Percentiles rank a stretch among this genome's conserved stretches.
These are phyloP conservation scores for Saccharomycopsis sp. DNA, from an alignment of 805 yeast species.

Conservation along the genomic window DNA sequence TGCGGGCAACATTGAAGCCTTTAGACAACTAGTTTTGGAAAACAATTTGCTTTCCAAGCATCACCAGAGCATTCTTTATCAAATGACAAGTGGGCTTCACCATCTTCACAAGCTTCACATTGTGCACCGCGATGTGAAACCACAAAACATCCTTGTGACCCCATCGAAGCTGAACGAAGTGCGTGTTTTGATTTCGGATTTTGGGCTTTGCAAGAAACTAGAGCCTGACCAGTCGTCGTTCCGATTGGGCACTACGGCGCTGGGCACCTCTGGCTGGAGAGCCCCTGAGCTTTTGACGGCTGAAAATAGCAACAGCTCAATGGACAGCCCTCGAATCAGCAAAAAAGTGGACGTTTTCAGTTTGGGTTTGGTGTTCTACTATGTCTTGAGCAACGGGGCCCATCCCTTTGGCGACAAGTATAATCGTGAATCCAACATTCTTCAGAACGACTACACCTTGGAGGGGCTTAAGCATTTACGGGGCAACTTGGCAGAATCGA, in stretches of 20 bases:
- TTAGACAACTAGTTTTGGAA: background rate
- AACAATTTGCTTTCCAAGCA: constrained; percentile 22
- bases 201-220: constrained; percentile 87
- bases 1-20: background rate
- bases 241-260: constrained; percentile 87
- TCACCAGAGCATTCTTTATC: constrained; percentile 51
- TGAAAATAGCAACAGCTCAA: constrained; percentile 25
- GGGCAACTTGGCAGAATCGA: constrained; percentile 43
- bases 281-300: constrained; percentile 79
- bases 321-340: constrained; percentile 14
- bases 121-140: constrained; percentile 80
- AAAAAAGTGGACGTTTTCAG: constrained; percentile 91
- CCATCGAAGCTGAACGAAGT: constrained; percentile 23
- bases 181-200: constrained; percentile 82
- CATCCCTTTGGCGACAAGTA: constrained; percentile 97
- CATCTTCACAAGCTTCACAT: constrained; percentile 84
- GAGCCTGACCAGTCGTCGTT: constrained; percentile 92
- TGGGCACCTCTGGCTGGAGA: constrained; percentile 98
- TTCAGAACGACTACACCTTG: constrained; percentile 52
- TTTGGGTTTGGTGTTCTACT: constrained; percentile 88
- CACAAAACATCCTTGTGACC: constrained; percentile 20
- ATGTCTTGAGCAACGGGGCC: constrained; percentile 67
- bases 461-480: constrained; percentile 30
- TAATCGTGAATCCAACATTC: constrained; percentile 79
- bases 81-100: constrained; percentile 74